Percentiles rank a stretch among this genome's conserved stretches.
Conservation (phyloP, 176 grass and related monocot species). For the Zea luxurians region DNA sequence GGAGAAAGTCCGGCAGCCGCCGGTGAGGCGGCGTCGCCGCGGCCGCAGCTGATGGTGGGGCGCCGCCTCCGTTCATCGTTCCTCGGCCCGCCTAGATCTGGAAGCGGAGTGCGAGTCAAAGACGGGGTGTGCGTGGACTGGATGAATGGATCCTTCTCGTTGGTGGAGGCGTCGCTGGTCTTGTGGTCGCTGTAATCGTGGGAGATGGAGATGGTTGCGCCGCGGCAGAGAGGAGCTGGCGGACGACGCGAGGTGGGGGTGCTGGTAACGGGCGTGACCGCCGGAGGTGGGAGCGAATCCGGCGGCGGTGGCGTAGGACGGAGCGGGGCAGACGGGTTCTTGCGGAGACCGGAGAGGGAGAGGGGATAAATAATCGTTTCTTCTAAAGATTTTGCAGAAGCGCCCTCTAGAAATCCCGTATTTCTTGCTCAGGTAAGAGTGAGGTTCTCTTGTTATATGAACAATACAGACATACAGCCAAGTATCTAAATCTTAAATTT, state of each 20-base stretch:
- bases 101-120: slow-evolving; percentile 41
- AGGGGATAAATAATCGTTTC: slow-evolving; percentile 47
- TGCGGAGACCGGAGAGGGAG: neutral
- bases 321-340: slow-evolving; percentile 2
- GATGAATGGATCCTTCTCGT: slow-evolving; percentile 2
- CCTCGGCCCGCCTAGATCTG: slow-evolving; percentile 42
- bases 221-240: neutral
- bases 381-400: neutral
- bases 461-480: too few relatives aligned
- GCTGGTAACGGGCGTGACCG: slow-evolving; percentile 13
- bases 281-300: slow-evolving; percentile 21
- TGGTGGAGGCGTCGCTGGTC: slow-evolving; percentile 9
- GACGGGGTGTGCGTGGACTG: slow-evolving; percentile 32
- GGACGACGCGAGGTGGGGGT: neutral
- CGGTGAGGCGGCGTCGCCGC: slow-evolving; percentile 44
- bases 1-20: slow-evolving; percentile 92
- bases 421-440: too few relatives aligned
- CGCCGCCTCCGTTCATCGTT: slow-evolving; percentile 43
- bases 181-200: neutral
- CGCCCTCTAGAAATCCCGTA: neutral
- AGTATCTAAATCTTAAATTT: too few relatives aligned
- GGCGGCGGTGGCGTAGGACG: slow-evolving; percentile 33
- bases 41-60: neutral
- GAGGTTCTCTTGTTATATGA: too few relatives aligned
- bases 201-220: neutral